phyloP scores from a whole-genome alignment of 2,329 filamentous ascomycete genomes.

The Endocalyx cinctus region DNA sequence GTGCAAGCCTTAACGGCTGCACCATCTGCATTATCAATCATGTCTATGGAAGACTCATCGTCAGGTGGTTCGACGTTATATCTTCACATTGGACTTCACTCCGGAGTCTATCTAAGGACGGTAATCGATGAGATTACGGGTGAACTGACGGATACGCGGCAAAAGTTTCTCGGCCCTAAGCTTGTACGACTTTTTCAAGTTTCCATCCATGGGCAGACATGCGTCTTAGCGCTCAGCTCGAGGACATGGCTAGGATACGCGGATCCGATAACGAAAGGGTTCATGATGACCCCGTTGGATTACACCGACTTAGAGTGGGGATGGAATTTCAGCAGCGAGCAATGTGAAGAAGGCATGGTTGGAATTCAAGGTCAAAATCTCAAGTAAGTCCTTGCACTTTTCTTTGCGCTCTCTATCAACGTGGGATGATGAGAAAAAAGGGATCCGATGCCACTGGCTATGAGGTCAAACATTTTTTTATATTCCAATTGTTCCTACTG shows the following conservation, averaged over 20 bases:
- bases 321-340: conserved; percentile 94
- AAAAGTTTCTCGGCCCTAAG: conserved; percentile 89
- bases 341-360: conserved; percentile 90
- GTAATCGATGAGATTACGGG: conserved; percentile 94
- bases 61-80: conserved; percentile 86
- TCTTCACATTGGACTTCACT: conserved; percentile 92
- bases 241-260: conserved; percentile 96
- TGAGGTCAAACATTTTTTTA: conserved; percentile 57
- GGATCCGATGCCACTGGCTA: conserved; percentile 52
- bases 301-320: conserved; percentile 87
- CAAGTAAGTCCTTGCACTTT: conserved; percentile 53
- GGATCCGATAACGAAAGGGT: conserved; percentile 78
- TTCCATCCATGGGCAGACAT: conserved; percentile 77
- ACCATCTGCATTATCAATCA: conserved; percentile 83
- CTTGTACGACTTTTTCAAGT: conserved; percentile 87
- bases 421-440: conserved; percentile 60
- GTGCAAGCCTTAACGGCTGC: conserved; percentile 90
- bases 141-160: conserved; percentile 89
- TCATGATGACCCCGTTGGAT: conserved; percentile 87
- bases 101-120: conserved; percentile 91
- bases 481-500: conserved; percentile 98
- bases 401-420: conserved; percentile 17
- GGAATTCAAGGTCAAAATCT: conserved; percentile 86
- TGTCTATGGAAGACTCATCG: conserved; percentile 91
- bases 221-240: conserved; percentile 85